phyloP scores from a whole-genome alignment of 2,329 filamentous ascomycete genomes.

The Fusarium xyrophilum region DNA sequence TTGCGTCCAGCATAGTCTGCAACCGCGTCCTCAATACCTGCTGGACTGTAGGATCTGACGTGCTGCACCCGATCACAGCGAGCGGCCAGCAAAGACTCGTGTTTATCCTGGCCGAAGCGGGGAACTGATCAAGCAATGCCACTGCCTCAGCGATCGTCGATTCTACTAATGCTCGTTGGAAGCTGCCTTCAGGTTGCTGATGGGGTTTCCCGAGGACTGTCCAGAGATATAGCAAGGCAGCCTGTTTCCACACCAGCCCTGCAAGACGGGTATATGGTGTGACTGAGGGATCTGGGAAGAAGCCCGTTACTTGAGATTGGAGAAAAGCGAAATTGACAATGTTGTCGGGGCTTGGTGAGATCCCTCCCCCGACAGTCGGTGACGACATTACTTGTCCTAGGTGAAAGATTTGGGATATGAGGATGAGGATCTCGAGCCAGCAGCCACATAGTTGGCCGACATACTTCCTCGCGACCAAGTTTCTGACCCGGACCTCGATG shows the following conservation, averaged over 20 bases:
- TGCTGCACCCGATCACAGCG: constrained; percentile 49
- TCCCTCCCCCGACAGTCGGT: constrained; percentile 40
- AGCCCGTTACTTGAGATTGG: constrained; percentile 51
- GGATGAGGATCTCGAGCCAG: constrained; percentile 49
- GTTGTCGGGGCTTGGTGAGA: constrained; percentile 48
- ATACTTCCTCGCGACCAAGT: constrained; percentile 44
- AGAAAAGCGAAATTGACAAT: constrained; percentile 53
- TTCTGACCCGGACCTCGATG: constrained; percentile 43
- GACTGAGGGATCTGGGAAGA: constrained; percentile 47
- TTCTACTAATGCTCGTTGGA: constrained; percentile 40
- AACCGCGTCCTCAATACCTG: constrained; percentile 46
- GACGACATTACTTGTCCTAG: constrained; percentile 51
- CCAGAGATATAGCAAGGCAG: constrained; percentile 53
- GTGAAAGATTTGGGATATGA: constrained; percentile 51
- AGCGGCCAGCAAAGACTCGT: constrained; percentile 52
- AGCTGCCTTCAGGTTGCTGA: constrained; percentile 21
- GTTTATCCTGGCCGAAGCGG: constrained; percentile 47
- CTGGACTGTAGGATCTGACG: constrained; percentile 46
- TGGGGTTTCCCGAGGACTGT: constrained; percentile 45
- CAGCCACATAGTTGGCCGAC: constrained; percentile 49
- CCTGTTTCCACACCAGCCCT: constrained; percentile 54
- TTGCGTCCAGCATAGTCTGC: constrained; percentile 45
- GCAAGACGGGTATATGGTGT: constrained; percentile 49
- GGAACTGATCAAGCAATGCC: constrained; percentile 43
- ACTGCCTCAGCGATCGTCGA: constrained; percentile 44